These are phyloP conservation scores for Astraeus odoratus DNA, from an alignment of 768 basidiomycete species.

Conservation along the genomic window DNA sequence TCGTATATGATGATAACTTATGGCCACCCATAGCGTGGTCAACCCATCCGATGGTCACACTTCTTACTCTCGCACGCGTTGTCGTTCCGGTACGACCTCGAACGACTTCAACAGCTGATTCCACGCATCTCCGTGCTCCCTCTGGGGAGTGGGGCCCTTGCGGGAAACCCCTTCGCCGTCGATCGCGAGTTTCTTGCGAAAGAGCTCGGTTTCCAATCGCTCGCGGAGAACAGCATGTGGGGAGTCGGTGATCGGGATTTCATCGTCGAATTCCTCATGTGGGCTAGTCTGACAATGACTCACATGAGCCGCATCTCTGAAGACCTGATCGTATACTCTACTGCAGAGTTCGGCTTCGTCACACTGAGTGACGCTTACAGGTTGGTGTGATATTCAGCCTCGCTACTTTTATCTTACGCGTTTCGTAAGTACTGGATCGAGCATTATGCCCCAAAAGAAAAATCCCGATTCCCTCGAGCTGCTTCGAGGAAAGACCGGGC, in stretches of 20 bases:
- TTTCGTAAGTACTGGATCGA: slow-evolving; percentile 79
- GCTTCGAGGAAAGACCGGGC: slow-evolving; percentile 89
- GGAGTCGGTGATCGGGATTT: slow-evolving; percentile 97
- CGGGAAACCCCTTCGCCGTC: slow-evolving; percentile 92
- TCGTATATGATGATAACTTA: slow-evolving; percentile 1
- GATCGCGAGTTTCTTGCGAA: slow-evolving; percentile 88
- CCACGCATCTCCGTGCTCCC: slow-evolving; percentile 92
- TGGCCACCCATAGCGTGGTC: slow-evolving; percentile 62
- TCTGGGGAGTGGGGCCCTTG: slow-evolving; percentile 89
- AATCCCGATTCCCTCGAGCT: slow-evolving; percentile 96
- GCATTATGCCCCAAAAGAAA: slow-evolving; percentile 99
- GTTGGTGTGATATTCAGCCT: slow-evolving; percentile 34
- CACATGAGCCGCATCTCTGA: slow-evolving; percentile 95
- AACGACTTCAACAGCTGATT: slow-evolving; percentile 74
- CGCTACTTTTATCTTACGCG: neutral
- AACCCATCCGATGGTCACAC: slow-evolving; percentile 99
- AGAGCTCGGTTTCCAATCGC: slow-evolving; percentile 81
- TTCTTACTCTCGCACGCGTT: slow-evolving; percentile 92
- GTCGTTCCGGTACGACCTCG: slow-evolving; percentile 85
- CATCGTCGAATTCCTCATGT: slow-evolving; percentile 95
- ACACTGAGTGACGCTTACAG: slow-evolving; percentile 96
- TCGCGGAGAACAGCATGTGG: slow-evolving; percentile 96
- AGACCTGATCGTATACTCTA: slow-evolving; percentile 94
- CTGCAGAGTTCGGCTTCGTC: slow-evolving; percentile 95
- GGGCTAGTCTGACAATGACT: slow-evolving; percentile 86